Conservation (phyloP, 2,329 filamentous ascomycete genomes). For the Exophiala lecanii-corni region DNA sequence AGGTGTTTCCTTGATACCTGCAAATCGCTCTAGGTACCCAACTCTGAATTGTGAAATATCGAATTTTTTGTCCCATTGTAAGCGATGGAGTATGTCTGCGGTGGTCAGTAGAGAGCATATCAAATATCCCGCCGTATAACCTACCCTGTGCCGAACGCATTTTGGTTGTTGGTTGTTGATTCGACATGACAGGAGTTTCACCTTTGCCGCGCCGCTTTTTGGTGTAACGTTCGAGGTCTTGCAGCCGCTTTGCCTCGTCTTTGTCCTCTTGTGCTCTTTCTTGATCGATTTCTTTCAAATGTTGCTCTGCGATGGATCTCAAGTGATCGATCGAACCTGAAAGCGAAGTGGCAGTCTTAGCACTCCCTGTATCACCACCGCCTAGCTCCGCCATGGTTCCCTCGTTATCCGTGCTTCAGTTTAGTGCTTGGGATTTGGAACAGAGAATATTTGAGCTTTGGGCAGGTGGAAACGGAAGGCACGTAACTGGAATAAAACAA, state of each 20-base stretch:
- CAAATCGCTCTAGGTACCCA: slow-evolving; percentile 52
- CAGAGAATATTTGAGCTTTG: no score
- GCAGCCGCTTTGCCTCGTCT: slow-evolving; percentile 4
- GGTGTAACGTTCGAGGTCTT: slow-evolving; percentile 18
- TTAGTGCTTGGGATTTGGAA: no score
- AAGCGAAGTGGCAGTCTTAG: no score
- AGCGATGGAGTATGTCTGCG: slow-evolving; percentile 43
- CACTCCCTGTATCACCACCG: no score
- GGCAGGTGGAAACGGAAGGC: no score
- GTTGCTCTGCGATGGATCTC: slow-evolving; percentile 15
- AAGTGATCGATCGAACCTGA: slow-evolving; percentile 7
- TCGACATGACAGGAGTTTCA: background rate
- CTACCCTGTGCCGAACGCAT: slow-evolving; percentile 22
- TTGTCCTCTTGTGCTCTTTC: slow-evolving; percentile 15
- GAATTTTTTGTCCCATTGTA: slow-evolving; percentile 47
- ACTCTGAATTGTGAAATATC: slow-evolving; percentile 45
- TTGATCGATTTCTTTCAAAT: slow-evolving; percentile 16
- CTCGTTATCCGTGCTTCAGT: no score
- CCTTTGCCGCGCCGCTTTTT: slow-evolving; percentile 11
- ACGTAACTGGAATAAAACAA: no score
- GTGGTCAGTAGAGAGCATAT: background rate
- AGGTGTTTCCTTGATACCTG: slow-evolving; percentile 44
- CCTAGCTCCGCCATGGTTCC: no score
- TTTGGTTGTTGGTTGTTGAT: slow-evolving; percentile 6
- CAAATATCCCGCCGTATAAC: slow-evolving; percentile 2